Evolutionary conservation across 225 moss, liverwort and hornwort species (phyloP).

Genomic region (Polytrichum formosum): DNA sequence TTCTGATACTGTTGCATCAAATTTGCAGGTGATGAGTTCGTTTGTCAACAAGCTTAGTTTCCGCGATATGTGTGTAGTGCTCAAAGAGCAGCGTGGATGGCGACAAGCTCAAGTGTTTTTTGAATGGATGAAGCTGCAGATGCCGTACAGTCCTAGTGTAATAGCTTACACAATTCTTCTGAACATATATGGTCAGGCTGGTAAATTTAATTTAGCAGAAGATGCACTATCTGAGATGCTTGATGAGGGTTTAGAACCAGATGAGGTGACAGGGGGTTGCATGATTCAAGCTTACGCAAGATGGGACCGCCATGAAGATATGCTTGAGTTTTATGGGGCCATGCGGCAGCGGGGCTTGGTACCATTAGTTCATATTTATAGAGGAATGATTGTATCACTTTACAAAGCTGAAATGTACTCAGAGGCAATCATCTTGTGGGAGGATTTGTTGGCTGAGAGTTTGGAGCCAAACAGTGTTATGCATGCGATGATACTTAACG

Average conservation of each 20-base stretch:
- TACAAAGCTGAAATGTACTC: slow-evolving; percentile 48
- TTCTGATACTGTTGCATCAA: slow-evolving; percentile 7
- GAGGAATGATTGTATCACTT: slow-evolving; percentile 69
- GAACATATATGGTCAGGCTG: slow-evolving; percentile 69
- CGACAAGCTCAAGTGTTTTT: slow-evolving; percentile 73
- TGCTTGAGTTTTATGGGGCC: slow-evolving; percentile 78
- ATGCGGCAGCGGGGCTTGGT: slow-evolving; percentile 84
- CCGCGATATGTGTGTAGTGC: slow-evolving; percentile 84
- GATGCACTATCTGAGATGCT: slow-evolving; percentile 80
- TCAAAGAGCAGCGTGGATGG: slow-evolving; percentile 93
- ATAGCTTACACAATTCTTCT: slow-evolving; percentile 90
- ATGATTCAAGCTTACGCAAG: slow-evolving; percentile 73
- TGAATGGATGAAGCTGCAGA: slow-evolving; percentile 98
- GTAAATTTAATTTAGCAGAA: slow-evolving; percentile 83
- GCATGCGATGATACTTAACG: slow-evolving; percentile 63
- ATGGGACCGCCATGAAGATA: slow-evolving; percentile 59
- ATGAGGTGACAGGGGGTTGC: slow-evolving; percentile 66
- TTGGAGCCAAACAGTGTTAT: slow-evolving; percentile 54
- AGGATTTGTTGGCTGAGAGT: slow-evolving; percentile 70
- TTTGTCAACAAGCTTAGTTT: slow-evolving; percentile 73
- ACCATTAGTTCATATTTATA: slow-evolving; percentile 63
- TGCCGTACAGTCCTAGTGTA: slow-evolving; percentile 78
- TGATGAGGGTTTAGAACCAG: slow-evolving; percentile 79
- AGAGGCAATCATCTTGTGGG: slow-evolving; percentile 74
- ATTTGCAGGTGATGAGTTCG: slow-evolving; percentile 68